A percentile compares a stretch with the other conserved stretches of the same genome.
phyloP scores from a whole-genome alignment of 352 stramenopile genomes.

The Phytophthora sp. region DNA sequence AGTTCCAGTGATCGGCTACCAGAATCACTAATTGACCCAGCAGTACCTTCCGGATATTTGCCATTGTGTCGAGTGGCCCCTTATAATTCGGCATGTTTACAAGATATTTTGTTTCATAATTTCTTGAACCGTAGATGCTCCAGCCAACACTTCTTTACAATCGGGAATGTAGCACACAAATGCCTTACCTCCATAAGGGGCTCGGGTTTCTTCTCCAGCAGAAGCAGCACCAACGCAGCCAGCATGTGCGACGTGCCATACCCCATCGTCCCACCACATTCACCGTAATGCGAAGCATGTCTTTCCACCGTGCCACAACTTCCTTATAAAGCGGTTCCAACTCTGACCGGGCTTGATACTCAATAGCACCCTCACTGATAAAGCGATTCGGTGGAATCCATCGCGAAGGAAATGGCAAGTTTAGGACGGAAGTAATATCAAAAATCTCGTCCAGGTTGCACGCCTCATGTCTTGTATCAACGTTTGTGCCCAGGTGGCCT shows the following conservation, averaged over 20 bases:
- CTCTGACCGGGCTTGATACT: background rate
- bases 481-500: too few relatives aligned
- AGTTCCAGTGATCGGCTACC: background rate
- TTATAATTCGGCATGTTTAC: background rate
- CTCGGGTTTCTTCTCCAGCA: background rate
- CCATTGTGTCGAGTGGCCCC: background rate
- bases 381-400: background rate
- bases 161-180: slow-evolving; percentile 3
- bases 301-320: background rate
- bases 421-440: background rate
- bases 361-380: background rate
- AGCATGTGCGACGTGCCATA: background rate
- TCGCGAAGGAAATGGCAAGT: background rate
- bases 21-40: background rate
- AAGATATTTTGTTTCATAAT: background rate
- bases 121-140: background rate
- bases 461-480: too few relatives aligned
- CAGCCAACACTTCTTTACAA: background rate
- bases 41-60: background rate
- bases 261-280: background rate
- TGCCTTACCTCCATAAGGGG: background rate
- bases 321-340: background rate
- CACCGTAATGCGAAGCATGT: background rate
- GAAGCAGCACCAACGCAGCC: background rate
- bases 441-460: background rate